A percentile compares a stretch with the other conserved stretches of the same genome.
These are phyloP conservation scores for Citrus maxima DNA, from an alignment of 345 rosid species.

Conservation along the genomic window DNA sequence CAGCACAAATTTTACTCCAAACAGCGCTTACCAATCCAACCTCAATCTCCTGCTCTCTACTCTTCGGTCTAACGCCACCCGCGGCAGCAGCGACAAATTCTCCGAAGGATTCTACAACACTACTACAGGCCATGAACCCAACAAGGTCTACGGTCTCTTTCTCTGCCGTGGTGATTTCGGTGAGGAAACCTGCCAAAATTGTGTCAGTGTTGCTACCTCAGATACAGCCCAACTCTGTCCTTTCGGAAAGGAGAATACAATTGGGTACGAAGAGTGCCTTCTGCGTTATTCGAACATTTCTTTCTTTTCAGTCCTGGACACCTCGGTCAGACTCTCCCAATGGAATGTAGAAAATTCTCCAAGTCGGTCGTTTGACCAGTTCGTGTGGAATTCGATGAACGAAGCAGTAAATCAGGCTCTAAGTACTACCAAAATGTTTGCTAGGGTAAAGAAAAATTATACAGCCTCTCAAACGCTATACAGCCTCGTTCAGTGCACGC, in stretches of 20 bases:
- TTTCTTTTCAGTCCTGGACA: constrained; percentile 15
- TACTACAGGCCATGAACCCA: background rate
- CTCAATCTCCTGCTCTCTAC: constrained; percentile 10
- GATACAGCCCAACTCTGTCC: constrained; percentile 26
- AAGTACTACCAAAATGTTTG: background rate
- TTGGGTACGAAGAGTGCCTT: constrained; percentile 46
- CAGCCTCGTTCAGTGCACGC: constrained; percentile 28
- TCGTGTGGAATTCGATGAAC: background rate
- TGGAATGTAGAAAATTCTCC: background rate
- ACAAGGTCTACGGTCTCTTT: constrained; percentile 20
- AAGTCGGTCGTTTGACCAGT: background rate
- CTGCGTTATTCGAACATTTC: constrained; percentile 30
- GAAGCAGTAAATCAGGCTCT: background rate
- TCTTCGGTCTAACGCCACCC: constrained; percentile 6
- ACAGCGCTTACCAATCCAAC: constrained; percentile 23
- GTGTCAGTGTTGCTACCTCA: constrained; percentile 25
- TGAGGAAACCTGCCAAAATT: constrained; percentile 22
- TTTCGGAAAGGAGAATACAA: constrained; percentile 12
- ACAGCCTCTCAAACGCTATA: background rate
- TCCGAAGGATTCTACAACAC: constrained; percentile 12
- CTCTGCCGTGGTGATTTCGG: constrained; percentile 38
- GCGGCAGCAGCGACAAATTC: background rate
- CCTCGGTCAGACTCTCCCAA: fast-evolving
- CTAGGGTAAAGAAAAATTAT: background rate
- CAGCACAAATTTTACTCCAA: constrained; percentile 1